Evolutionary conservation across 495 filamentous ascomycete genomes (phyloP).

Genomic region (Penicillium cinerascens): DNA sequence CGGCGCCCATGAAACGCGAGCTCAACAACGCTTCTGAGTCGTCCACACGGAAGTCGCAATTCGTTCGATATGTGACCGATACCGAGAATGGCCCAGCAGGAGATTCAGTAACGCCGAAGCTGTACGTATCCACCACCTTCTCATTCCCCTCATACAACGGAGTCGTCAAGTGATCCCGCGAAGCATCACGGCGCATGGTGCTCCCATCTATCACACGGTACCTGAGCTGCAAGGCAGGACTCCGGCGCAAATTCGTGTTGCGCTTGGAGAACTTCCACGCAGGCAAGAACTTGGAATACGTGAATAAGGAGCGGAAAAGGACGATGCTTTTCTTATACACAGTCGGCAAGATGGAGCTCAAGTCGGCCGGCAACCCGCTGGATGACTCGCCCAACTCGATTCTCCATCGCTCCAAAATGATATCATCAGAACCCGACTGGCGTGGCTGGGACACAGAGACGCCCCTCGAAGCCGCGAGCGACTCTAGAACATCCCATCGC

Average conservation of each 20-base stretch:
- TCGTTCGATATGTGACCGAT: slow-evolving; percentile 76
- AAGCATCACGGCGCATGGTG: slow-evolving; percentile 33
- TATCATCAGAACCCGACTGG: slow-evolving; percentile 50
- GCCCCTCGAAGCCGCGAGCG: slow-evolving; percentile 58
- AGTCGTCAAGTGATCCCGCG: slow-evolving; percentile 63
- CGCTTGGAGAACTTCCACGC: slow-evolving; percentile 82
- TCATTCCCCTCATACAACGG: slow-evolving; percentile 66
- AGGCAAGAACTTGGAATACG: slow-evolving; percentile 76
- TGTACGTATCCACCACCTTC: slow-evolving; percentile 69
- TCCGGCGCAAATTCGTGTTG: slow-evolving; percentile 60
- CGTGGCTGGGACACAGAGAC: slow-evolving; percentile 29
- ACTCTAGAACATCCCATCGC: slow-evolving; percentile 87
- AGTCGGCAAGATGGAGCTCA: slow-evolving; percentile 70
- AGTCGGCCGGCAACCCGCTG: slow-evolving; percentile 54
- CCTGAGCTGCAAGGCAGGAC: slow-evolving; percentile 63
- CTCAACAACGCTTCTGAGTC: slow-evolving; percentile 87
- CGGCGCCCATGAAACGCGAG: slow-evolving; percentile 91
- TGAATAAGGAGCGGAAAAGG: slow-evolving; percentile 88
- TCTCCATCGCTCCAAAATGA: slow-evolving; percentile 88
- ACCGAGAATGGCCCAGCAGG: slow-evolving; percentile 81
- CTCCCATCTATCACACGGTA: slow-evolving; percentile 72
- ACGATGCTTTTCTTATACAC: slow-evolving; percentile 96
- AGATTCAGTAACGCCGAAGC: slow-evolving; percentile 76
- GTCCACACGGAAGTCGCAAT: slow-evolving; percentile 87
- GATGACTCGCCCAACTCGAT: slow-evolving; percentile 67